These are phyloP conservation scores for Hapsidospora chrysogenum DNA, from an alignment of 495 filamentous ascomycete species.

Conservation along the genomic window DNA sequence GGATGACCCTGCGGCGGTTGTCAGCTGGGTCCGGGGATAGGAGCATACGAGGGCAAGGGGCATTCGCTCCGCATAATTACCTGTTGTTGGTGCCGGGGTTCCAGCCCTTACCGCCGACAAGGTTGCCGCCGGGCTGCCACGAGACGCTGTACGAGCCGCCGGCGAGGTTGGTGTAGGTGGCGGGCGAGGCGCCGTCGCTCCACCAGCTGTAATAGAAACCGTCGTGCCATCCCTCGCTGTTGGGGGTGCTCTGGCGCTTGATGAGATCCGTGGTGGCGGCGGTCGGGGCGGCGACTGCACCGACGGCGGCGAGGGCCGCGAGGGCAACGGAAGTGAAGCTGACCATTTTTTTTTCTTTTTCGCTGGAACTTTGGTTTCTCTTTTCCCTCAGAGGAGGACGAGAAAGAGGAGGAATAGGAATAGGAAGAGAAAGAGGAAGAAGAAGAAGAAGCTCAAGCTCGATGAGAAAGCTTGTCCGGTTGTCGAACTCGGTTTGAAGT, in stretches of 20 bases:
- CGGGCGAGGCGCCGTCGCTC: conserved; percentile 39
- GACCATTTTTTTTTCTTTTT: background rate
- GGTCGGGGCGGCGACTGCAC: background rate
- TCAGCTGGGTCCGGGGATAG: no score
- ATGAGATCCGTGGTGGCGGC: background rate
- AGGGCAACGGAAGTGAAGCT: conserved; percentile 1
- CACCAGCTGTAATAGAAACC: conserved; percentile 48
- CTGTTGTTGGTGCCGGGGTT: conserved; percentile 21
- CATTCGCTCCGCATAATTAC: background rate
- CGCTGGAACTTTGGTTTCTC: no score
- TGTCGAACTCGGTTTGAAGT: no score
- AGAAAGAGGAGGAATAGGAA: no score
- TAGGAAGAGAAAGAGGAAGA: no score
- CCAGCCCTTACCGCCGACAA: conserved; percentile 51
- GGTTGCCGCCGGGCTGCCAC: conserved; percentile 43
- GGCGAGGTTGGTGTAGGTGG: conserved; percentile 41
- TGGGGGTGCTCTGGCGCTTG: background rate
- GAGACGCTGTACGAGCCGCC: conserved; percentile 38
- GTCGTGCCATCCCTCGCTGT: conserved; percentile 1
- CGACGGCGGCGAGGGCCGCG: background rate
- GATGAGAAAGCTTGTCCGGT: no score
- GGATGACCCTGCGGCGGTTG: conserved; percentile 5
- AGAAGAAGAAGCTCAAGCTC: no score
- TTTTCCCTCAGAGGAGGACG: no score
- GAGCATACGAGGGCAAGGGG: background rate